A percentile compares a stretch with the other conserved stretches of the same genome.
Conservation (phyloP, 805 yeast genomes). For the Nakazawaea sp. region DNA sequence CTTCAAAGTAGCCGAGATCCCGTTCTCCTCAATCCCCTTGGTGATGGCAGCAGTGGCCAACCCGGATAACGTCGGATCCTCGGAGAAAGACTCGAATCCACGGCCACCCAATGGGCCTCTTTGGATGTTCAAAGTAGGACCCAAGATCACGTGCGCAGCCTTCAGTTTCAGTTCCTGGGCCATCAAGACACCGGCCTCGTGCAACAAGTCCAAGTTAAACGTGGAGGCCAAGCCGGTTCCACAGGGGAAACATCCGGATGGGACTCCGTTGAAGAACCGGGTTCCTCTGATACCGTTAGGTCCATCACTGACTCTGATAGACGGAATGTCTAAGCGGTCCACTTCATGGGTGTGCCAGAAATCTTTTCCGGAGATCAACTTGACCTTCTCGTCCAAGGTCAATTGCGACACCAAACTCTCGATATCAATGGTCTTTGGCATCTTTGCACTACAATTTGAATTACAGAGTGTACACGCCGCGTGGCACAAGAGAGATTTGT, state of each 20-base stretch:
- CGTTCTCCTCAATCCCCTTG: slow-evolving; percentile 46
- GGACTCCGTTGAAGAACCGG: slow-evolving; percentile 30
- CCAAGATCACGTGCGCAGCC: slow-evolving; percentile 32
- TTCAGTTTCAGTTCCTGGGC: slow-evolving; percentile 35
- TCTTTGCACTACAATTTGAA: too few species aligned
- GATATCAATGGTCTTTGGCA: slow-evolving; percentile 8
- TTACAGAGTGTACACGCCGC: too few species aligned
- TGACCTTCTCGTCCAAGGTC: slow-evolving; percentile 23
- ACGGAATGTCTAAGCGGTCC: slow-evolving; percentile 27
- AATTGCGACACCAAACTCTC: slow-evolving; percentile 15
- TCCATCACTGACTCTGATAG: slow-evolving; percentile 34
- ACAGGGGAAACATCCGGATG: slow-evolving; percentile 38
- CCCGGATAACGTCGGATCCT: slow-evolving; percentile 38
- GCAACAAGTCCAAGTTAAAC: slow-evolving; percentile 31
- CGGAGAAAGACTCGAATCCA: slow-evolving; percentile 35
- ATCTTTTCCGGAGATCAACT: slow-evolving; percentile 26
- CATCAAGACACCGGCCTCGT: slow-evolving; percentile 33
- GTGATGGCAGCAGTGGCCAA: slow-evolving; percentile 39
- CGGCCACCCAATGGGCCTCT: slow-evolving; percentile 40
- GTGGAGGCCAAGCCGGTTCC: slow-evolving; percentile 41
- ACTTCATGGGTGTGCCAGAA: slow-evolving; percentile 34
- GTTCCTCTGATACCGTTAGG: slow-evolving; percentile 44
- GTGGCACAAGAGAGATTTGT: too few species aligned
- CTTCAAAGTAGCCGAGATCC: slow-evolving; percentile 50
- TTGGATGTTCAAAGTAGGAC: slow-evolving; percentile 32